Evolutionary conservation across 2,329 filamentous ascomycete genomes (phyloP), one percentile per base, ranked within the genome.

Genomic region (Sarocladiaceae sp.): DNA sequence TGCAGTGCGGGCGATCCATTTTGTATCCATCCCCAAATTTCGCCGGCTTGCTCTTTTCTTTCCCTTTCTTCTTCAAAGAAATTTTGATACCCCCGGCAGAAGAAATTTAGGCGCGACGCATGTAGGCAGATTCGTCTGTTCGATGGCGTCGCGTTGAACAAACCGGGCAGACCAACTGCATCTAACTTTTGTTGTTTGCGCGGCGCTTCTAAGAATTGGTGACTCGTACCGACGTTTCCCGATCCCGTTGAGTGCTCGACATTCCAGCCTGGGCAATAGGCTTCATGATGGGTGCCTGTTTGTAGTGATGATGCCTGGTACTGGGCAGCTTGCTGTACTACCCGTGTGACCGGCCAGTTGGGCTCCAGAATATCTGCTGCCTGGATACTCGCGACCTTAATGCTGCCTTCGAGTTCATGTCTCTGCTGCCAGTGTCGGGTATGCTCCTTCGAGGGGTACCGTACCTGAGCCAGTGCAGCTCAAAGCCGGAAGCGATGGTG

Each of bases 201-300:
- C 70, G 76, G 72, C 67, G 74, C 74, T 78, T 78, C 63, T 65
- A 79, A 80, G 76, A 80, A 80, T 79, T 78, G 74, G 70, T 65
- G 71, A 75, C 67, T 75, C 71, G 70, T 66, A 61, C 57, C 54
- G 15, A 64, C 63, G 66, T 76, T 73, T 67, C 69, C 69, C 74
- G 72, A 71, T 80, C 74, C 76, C 76, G 76, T 80, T 78, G 73
- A 77, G 75, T 70, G 70, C 64, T 71, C 75, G 71, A 79, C 74
- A 78, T 74, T 33, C 53, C 49, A 23, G 21, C 37, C 37, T 29
- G 23, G 15, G n/a, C n/a, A 29, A 18, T 11, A 24, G 10, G 23
- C 37, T 41, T 41, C 4, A 10, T 7, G 11, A 16, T 41, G 15
- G n/a, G n/a, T n/a, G n/a, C n/a, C n/a, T n/a, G n/a, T n/a, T n/a